Evolutionary conservation across 306 rosid species (phyloP), one percentile per base, ranked within the genome.

Genomic region (Nissolia schottii): DNA sequence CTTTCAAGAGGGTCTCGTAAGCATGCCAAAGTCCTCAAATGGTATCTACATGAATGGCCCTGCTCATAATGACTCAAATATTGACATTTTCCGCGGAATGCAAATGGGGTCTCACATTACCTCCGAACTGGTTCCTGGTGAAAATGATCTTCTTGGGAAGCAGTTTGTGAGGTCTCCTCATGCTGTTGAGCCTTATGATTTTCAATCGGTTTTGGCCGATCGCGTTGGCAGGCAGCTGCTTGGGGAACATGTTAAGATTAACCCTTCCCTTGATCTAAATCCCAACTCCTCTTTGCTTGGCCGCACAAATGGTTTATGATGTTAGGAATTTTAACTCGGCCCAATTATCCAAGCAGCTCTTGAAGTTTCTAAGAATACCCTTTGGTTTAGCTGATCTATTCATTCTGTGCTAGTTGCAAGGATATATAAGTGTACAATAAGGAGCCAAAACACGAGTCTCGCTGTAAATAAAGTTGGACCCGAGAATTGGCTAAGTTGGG

Each of bases 141-240:
- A 94, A 56, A 89, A 79, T 56, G 94, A 87, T 79, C 75, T 86
- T 74, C 76, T 62, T 67, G 88, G 82, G 62, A 84, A 82, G 76
- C 95, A 86, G 72, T 79, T 65, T 34, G 72, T 80, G 25, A 84
- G 92, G 76, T 73, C 78, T 74, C 82, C 70, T 45, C 79, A 64
- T 23, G 78, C 78, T 1, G 78, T 77, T 1, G 93, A 89, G 57
- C 62, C 61, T 14, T 87, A 89, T 54, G 91, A 94, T 76, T 93
- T 88, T 78, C 97, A 94, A 67, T 84, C 89, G 9, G 90, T 91
- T 74, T 84, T 94, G 87, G 99, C 99, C 2, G 96, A 86, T 85
- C 91, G 97, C 3, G 96, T 94, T 60, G 87, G 91, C 28, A 86
- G 86, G 59, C 96, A 89, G 86, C 90, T 94, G 54, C 78, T 91